Percentiles rank a stretch among this genome's conserved stretches.
Conservation (phyloP, 495 filamentous ascomycete species). For the Hypoxylon lienhwacheense region DNA sequence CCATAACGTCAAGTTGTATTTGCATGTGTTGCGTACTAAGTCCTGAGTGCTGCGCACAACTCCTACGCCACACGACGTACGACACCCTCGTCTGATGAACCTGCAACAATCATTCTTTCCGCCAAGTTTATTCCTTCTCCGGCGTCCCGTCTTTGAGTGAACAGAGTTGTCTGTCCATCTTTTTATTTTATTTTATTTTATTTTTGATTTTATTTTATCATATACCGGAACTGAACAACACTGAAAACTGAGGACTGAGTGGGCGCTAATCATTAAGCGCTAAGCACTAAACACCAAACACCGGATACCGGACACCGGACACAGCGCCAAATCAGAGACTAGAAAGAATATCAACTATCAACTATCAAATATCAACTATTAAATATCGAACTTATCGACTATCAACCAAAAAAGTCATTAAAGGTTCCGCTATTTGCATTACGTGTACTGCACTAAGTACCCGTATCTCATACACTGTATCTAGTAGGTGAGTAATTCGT, state of each 20-base stretch:
- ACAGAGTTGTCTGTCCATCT: too few relatives aligned
- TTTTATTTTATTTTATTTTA: too few relatives aligned
- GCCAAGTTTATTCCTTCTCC: constrained; percentile 3
- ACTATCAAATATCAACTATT: constrained; percentile 16
- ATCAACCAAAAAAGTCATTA: constrained; percentile 6
- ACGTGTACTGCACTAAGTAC: constrained; percentile 9
- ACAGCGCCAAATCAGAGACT: constrained; percentile 12
- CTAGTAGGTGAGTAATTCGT: too few relatives aligned
- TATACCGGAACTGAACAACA: too few relatives aligned
- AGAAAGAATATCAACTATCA: constrained; percentile 1
- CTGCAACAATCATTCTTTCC: neutral
- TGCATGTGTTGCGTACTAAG: too few relatives aligned
- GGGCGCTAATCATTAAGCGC: too few relatives aligned
- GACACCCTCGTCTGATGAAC: neutral
- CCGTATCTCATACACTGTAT: too few relatives aligned
- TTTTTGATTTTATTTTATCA: too few relatives aligned
- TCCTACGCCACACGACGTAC: neutral
- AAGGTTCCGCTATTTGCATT: constrained; percentile 8
- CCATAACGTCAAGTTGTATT: too few relatives aligned
- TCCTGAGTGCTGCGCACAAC: too few relatives aligned
- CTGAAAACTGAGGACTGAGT: too few relatives aligned
- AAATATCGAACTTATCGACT: constrained; percentile 19
- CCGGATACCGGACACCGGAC: constrained; percentile 15
- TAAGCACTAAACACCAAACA: too few relatives aligned
- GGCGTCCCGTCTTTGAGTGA: constrained; percentile 11